Conservation (phyloP, 495 filamentous ascomycete genomes). For the Neurospora sp. region DNA sequence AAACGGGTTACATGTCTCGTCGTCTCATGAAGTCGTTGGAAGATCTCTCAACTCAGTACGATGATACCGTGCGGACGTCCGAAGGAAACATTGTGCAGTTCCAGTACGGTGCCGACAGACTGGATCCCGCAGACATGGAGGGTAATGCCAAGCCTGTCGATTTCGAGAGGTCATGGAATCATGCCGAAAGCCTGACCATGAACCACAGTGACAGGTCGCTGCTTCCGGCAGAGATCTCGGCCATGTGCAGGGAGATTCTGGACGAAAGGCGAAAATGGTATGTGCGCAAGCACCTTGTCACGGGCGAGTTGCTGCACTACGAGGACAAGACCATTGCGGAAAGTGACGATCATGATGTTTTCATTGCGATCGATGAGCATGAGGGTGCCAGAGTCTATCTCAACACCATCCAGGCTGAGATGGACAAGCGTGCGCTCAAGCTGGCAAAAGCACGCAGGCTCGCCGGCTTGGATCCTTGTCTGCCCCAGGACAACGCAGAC, state of each 20-base stretch:
- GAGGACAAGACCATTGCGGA: constrained; percentile 52
- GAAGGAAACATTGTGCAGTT: constrained; percentile 83
- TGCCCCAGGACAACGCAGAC: constrained; percentile 11
- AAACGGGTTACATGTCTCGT: constrained; percentile 98
- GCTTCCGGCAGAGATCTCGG: constrained; percentile 61
- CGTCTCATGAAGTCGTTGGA: constrained; percentile 96
- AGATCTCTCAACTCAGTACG: constrained; percentile 84
- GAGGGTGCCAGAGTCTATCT: constrained; percentile 81
- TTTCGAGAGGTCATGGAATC: constrained; percentile 85
- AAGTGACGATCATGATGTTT: constrained; percentile 17
- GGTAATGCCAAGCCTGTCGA: constrained; percentile 85
- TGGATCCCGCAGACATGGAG: constrained; percentile 97
- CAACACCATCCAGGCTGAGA: constrained; percentile 59
- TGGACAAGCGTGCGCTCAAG: constrained; percentile 37
- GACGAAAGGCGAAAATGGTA: constrained; percentile 54
- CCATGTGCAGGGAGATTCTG: constrained; percentile 53
- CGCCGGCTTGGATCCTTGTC: constrained; percentile 28
- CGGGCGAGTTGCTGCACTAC: constrained; percentile 46
- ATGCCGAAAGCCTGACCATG: constrained; percentile 71
- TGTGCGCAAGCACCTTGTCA: constrained; percentile 43
- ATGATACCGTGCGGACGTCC: constrained; percentile 87
- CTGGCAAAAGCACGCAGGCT: constrained; percentile 40
- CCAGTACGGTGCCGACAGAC: constrained; percentile 87
- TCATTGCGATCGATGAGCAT: constrained; percentile 57
- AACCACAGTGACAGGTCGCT: constrained; percentile 62